Percentiles rank a stretch among this genome's conserved stretches.
These are phyloP conservation scores for Elsinoe necatrix DNA, from an alignment of 2,329 filamentous ascomycete genomes.

Conservation along the genomic window DNA sequence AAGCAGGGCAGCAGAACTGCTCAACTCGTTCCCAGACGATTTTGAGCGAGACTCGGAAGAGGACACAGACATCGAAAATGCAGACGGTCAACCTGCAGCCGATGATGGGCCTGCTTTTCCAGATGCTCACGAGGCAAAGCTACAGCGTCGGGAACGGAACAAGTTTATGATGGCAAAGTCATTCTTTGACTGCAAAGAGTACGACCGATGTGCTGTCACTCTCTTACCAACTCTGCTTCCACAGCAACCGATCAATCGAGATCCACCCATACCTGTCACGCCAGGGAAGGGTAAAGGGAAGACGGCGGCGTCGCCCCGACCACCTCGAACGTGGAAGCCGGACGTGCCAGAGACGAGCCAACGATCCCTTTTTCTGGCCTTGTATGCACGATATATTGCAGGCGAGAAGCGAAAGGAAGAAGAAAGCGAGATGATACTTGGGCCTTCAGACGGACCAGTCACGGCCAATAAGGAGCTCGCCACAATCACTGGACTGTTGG, in stretches of 20 bases:
- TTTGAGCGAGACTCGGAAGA: constrained; percentile 50
- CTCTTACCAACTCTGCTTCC: constrained; percentile 70
- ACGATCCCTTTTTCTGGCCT: constrained; percentile 80
- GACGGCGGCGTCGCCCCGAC: constrained; percentile 27
- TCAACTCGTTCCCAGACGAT: constrained; percentile 63
- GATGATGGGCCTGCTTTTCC: background rate
- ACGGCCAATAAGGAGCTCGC: constrained; percentile 79
- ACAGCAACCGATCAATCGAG: constrained; percentile 25
- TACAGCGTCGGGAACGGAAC: constrained; percentile 72
- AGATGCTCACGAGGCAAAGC: constrained; percentile 37
- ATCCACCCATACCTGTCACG: constrained; percentile 29
- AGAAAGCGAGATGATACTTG: constrained; percentile 94
- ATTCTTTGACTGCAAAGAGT: constrained; percentile 91
- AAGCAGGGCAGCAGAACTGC: constrained; percentile 81
- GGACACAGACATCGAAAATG: constrained; percentile 51
- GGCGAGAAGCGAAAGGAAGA: constrained; percentile 96
- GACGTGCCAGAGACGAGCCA: constrained; percentile 59
- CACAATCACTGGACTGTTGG: constrained; percentile 63
- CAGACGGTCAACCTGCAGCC: background rate
- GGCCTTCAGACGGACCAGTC: constrained; percentile 78
- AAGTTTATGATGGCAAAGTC: constrained; percentile 87
- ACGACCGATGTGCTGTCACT: constrained; percentile 82
- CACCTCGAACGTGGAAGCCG: constrained; percentile 21
- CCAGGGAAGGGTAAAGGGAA: constrained; percentile 56
- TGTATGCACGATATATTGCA: constrained; percentile 87